Percentiles rank a stretch among this genome's conserved stretches.
Conservation (phyloP, 352 stramenopile genomes). For the Pythium catenulatum region DNA sequence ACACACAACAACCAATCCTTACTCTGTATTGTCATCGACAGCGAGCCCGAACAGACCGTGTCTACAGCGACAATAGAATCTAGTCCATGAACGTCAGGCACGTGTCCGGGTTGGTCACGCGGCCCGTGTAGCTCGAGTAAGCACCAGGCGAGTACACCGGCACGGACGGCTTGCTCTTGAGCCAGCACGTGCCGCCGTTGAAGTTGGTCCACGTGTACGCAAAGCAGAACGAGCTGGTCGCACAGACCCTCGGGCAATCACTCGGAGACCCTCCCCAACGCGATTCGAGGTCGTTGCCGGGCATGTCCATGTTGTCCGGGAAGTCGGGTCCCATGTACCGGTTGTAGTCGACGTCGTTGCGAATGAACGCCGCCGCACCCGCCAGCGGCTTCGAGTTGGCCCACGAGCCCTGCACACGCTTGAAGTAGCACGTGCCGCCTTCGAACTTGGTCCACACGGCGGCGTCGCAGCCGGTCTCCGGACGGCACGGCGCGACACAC, state of each 20-base stretch:
- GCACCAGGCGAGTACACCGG: too few relatives aligned
- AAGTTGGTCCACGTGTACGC: slow-evolving; percentile 70
- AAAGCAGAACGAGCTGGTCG: not conserved
- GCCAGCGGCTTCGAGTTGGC: not conserved
- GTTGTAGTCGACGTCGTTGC: not conserved
- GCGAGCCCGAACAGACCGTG: too few relatives aligned
- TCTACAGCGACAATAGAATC: too few relatives aligned
- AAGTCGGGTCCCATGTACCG: not conserved
- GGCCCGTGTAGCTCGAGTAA: too few relatives aligned
- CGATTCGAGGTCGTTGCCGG: slow-evolving; percentile 17
- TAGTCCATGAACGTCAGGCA: too few relatives aligned
- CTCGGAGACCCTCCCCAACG: too few relatives aligned
- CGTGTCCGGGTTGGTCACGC: too few relatives aligned
- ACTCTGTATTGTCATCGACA: too few relatives aligned
- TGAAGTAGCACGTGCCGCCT: slow-evolving; percentile 25
- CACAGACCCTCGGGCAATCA: not conserved
- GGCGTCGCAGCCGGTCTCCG: not conserved
- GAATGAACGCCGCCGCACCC: not conserved
- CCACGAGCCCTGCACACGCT: not conserved
- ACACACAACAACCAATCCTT: too few relatives aligned
- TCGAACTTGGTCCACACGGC: slow-evolving; percentile 22
- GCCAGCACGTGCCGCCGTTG: slow-evolving; percentile 74
- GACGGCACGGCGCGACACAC: not conserved
- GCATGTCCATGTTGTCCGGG: slow-evolving; percentile 10
- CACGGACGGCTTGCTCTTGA: slow-evolving; percentile 69